Conservation (phyloP, 2,329 filamentous ascomycete species). For the Diaporthe velutina region DNA sequence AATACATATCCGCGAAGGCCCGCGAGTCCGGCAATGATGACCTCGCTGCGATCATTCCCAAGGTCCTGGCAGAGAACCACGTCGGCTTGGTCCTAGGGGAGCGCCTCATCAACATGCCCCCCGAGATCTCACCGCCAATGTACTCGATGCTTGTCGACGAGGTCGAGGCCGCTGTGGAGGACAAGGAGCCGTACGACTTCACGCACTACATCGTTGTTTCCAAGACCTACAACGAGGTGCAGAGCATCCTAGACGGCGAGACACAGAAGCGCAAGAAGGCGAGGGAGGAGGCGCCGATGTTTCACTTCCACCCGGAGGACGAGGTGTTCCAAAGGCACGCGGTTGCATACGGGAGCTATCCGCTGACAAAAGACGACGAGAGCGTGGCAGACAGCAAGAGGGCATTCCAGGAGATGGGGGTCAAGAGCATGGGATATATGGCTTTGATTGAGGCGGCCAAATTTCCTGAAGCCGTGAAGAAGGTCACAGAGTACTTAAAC, state of each 20-base stretch:
- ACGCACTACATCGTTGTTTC: constrained; percentile 93
- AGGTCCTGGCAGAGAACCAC: constrained; percentile 72
- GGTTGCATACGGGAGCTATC: constrained; percentile 75
- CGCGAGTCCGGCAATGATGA: constrained; percentile 63
- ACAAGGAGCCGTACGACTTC: constrained; percentile 93
- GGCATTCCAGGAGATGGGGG: constrained; percentile 93
- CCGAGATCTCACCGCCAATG: constrained; percentile 91
- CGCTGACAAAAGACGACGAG: constrained; percentile 86
- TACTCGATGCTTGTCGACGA: constrained; percentile 96
- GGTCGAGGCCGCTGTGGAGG: constrained; percentile 87
- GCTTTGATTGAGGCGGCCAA: constrained; percentile 86
- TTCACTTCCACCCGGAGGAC: constrained; percentile 97
- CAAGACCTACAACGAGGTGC: constrained; percentile 92
- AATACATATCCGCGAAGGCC: constrained; percentile 76
- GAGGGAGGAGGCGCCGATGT: constrained; percentile 71
- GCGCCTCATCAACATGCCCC: constrained; percentile 95
- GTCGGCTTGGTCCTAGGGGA: constrained; percentile 92
- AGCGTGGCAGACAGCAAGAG: constrained; percentile 90
- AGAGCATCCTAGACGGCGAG: constrained; percentile 80
- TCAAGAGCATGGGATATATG: constrained; percentile 86
- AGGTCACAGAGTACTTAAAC: constrained; percentile 80
- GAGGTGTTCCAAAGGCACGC: constrained; percentile 87
- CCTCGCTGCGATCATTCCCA: constrained; percentile 67
- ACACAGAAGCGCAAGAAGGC: constrained; percentile 77
- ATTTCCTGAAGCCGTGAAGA: constrained; percentile 82